Base-by-base conservation (phyloP, 257 asterid species). In the Nicotiana obtusifolia region DNA sequence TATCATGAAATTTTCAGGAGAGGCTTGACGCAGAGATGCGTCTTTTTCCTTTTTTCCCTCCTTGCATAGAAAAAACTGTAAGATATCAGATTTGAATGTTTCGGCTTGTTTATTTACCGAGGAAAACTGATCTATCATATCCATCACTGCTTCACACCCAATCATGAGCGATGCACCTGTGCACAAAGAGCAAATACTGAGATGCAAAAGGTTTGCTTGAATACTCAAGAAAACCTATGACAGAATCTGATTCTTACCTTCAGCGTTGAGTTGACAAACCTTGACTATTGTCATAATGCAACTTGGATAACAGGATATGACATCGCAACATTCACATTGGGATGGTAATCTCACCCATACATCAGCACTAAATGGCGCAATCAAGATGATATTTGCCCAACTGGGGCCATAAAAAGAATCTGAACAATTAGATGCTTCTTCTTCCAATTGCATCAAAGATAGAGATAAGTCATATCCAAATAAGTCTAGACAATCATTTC, bases 341-440 rank as follows among this genome's bases (percentile, higher is more conserved):
- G 41, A 59, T 65, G 99, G 98, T 56, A 94, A 87, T 86, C 93
- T 90, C 89, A 94, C 88, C 98, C 98, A 95, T 54, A 90, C 87
- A 90, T 95, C 97, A 76, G 92, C 93, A 86, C 86, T 90, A 47
- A 95, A 84, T 14, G 89, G 90, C 7, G 90, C 81, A 86, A 95
- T 84, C 85, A 95, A 89, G 83, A 86, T 56, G 49, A 85, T 77
- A 78, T 79, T 86, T 80, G 61, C 82, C 81, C 84, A 83, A 80
- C 78, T 84, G 54, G 84, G 28, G 71, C 28, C 66, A 75, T 77
- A 76, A 84, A 52, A 26, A n/a, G 81, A 61, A 68, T 81, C 87
- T 57, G 83, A 85, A 80, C 89, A 85, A 81, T 81, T 79, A 83
- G 80, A 81, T 66, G 26, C 80, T 83, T 82, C 91, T 68, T 86